Base-by-base conservation (phyloP, 495 filamentous ascomycete genomes). In the Penicillium cinerascens region DNA sequence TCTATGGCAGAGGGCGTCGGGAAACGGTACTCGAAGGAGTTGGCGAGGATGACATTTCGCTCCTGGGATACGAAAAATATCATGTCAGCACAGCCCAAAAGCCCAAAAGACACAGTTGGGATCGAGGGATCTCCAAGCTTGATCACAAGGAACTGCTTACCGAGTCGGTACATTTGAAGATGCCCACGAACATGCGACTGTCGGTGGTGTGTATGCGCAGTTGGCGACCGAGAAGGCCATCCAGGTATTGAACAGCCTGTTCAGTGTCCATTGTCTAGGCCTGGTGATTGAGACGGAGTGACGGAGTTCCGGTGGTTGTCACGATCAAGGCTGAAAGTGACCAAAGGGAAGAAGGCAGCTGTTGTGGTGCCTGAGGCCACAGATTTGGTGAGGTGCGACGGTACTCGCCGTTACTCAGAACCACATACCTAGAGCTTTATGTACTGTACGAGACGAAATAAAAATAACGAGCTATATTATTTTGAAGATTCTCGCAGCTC, bases 161-260 rank as follows among this genome's bases (percentile, higher is more conserved):
- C 44, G 87, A 84, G 74, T 98, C 93, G 18, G 91, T 96, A 70
- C 95, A 97, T 69, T 92, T 97, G 72, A 98, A 88, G 51, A 81
- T 75, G 29, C 93, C 93, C 35, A 89, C 77, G 69, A 97, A 98
- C 74, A 96, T 87, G 38, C 93, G 88, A 22, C 75, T 78, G 66
- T 97, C 93, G 4, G 85, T 88, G 22, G 87, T 88, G 59, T 89
- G 83, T 45, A 97, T 75, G 53, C 92, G 87, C 36, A 98, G 71
- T 9, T 66, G 70, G 23, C 73, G 76, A 23, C 75, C 77, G 39
- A 81, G 65, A n/a, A 81, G 59, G 7, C 67, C 65, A 17, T 75
- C 67, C 47, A 81, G 53, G 51, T 75, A 81, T 39, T 71, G 65
- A 17, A 68, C 62, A 45, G 73, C 71, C 33, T 71, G 56, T 26